Base-by-base conservation (phyloP, 208 protist species). In the Trichomonas gallinae region DNA sequence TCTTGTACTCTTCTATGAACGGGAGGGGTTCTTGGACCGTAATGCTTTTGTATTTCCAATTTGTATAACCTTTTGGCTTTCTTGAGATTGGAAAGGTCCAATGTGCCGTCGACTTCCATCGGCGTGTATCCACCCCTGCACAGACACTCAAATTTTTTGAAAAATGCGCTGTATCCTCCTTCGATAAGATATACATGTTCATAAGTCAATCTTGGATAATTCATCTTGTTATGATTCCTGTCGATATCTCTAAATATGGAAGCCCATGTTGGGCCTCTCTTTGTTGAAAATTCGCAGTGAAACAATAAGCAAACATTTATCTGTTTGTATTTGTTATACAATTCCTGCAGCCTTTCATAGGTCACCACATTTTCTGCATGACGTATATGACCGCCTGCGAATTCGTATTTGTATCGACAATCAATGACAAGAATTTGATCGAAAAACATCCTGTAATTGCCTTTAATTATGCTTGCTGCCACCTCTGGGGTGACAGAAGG, bases 331-430 rank as follows among this genome's bases (percentile, higher is more conserved):
- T 26, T n/a, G 1, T 87, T 2, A 31, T 81, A 96, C 23, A 97
- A n/a, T 11, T 26, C 23, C 21, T n/a, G 58, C 3, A 97, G 23
- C 0, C 8, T 44, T 40, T n/a, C 48, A 72, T 96, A n/a, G 0
- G 26, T 40, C 11, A 83, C 58, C 0, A 97, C 51, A 31, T 96
- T 96, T 26, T 89, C 40, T 31, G 88, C 48, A 34, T n/a, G 0
- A 46, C 58, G 8, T n/a, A 97, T 82, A 91, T 97, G 96, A 0
- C 96, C 96, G 38, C 96, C 96, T 0, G 11, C 36, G 44, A 97
- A 96, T 82, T 97, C 96, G 34, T 97, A 97, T n/a, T 96, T 21
- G 51, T 89, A 97, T 42, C 96, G 72, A 82, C n/a, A 17, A 91
- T 97, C 96, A 2, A 97, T 2, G 21, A 97, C 96, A 36, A 96